These are phyloP conservation scores for Oligophagozyma castellii DNA, from an alignment of 1,139 yeast species.

Conservation along the genomic window DNA sequence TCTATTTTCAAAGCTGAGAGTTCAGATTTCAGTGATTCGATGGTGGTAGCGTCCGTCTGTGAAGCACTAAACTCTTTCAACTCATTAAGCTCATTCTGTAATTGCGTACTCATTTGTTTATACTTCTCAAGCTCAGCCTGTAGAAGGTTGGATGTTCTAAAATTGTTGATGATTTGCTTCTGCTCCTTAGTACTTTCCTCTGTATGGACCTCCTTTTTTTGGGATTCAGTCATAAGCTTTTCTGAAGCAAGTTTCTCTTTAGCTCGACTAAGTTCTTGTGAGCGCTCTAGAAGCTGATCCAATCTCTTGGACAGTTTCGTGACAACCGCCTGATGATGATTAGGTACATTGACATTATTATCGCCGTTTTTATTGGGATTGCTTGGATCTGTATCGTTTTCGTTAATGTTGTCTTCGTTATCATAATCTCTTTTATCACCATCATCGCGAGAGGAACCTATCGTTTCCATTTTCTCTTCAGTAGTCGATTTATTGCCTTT, in stretches of 20 bases:
- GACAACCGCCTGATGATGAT: slow-evolving; percentile 7
- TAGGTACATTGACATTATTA: slow-evolving; percentile 1
- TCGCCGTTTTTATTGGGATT: background rate
- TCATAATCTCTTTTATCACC: background rate
- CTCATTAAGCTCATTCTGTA: slow-evolving; percentile 52
- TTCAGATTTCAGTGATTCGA: too few species aligned
- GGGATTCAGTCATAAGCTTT: too few species aligned
- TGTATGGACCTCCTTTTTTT: slow-evolving; percentile 56
- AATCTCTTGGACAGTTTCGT: slow-evolving; percentile 12
- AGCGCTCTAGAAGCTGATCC: slow-evolving; percentile 12
- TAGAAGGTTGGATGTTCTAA: slow-evolving; percentile 56
- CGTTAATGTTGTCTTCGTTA: slow-evolving; percentile 1
- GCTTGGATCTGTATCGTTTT: background rate
- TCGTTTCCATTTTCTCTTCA: slow-evolving; percentile 6
- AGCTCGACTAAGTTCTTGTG: slow-evolving; percentile 13
- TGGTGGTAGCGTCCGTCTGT: too few species aligned
- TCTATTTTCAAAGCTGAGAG: too few species aligned
- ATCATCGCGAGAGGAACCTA: background rate
- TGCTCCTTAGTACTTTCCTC: slow-evolving; percentile 67
- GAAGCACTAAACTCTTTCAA: too few species aligned
- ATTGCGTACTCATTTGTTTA: slow-evolving; percentile 40
- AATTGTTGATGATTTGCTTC: too few species aligned
- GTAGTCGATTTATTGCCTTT: slow-evolving; percentile 9
- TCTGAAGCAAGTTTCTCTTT: slow-evolving; percentile 11
- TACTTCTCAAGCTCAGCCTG: slow-evolving; percentile 56